phyloP scores from a whole-genome alignment of 306 rosid genomes.

The Citrullus amarus region DNA sequence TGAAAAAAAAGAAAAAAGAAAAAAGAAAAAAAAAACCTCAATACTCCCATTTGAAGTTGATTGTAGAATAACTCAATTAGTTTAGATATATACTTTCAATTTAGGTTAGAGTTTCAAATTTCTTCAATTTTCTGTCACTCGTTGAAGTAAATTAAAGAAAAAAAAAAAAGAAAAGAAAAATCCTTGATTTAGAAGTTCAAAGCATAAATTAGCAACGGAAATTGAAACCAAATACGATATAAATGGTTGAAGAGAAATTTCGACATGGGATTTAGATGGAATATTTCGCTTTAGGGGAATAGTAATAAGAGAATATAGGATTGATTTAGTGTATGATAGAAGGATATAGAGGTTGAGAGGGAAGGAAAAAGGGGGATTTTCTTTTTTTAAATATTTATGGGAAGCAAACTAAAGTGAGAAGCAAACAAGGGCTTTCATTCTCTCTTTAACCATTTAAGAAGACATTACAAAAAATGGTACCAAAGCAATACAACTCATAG shows the following conservation, averaged over 20 bases:
- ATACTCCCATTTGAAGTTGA: too few relatives aligned
- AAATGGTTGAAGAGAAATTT: neutral
- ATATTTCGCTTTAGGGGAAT: neutral
- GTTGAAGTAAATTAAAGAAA: too few relatives aligned
- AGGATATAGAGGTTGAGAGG: neutral
- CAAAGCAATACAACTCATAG: slow-evolving; percentile 4
- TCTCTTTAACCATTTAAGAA: slow-evolving; percentile 3
- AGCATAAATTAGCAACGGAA: neutral
- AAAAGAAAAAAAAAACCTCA: neutral
- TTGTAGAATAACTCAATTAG: too few relatives aligned
- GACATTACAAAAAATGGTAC: neutral
- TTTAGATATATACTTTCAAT: too few relatives aligned
- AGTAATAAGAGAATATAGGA: neutral
- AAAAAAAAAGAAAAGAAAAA: too few relatives aligned
- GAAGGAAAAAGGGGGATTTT: neutral
- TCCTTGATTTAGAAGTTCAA: neutral
- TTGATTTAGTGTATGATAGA: neutral
- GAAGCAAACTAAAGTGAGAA: neutral
- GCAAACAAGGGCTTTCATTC: neutral
- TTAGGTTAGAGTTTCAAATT: too few relatives aligned
- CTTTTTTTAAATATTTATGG: neutral
- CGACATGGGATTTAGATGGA: neutral
- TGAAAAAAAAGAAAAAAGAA: too few relatives aligned
- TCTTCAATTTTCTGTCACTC: too few relatives aligned
- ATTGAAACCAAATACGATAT: neutral